Base-by-base conservation (phyloP, 2,329 filamentous ascomycete species). In the Nothophoma quercina region DNA sequence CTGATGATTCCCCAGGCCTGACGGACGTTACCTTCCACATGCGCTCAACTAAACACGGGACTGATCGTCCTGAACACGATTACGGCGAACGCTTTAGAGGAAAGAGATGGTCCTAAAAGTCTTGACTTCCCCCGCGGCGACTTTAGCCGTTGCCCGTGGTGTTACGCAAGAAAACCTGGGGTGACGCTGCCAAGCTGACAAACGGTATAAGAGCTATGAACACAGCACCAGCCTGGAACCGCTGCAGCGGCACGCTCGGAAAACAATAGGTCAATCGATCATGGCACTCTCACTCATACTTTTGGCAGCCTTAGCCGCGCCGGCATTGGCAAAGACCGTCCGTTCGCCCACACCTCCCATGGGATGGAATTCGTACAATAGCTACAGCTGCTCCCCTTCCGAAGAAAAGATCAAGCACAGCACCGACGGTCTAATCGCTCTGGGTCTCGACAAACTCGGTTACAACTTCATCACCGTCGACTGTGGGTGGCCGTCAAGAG, bases 361-460 rank as follows among this genome's bases (percentile, higher is more conserved):
- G 64, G 71, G 83, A 10, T 86, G 83, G 83, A 86, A 86, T 55
- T 81, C 78, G 2, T 86, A 86, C 59, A 87, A 87, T 46, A 74
- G 79, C 32, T 84, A 83, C 65, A 74, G 71, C 41, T 85, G 83
- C 62, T 68, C 69, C 1, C 80, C 80, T 0, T 80, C 72, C 32
- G 79, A 84, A 56, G 67, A 59, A 1, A 79, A 80, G 29, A 78
- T 84, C 19, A 76, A 78, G 33, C 69, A 74, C 2, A 85, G 83
- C 50, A 81, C 83, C 0, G 71, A 83, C 33, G 83, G 81, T 0
- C 67, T 87, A 0, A 75, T 84, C 0, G 77, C 81, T 34, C 70
- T 82, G 0, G 82, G 82, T 0, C 75, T 86, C 1, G 74, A 76
- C 0, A 73, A 78, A 3, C 69, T 82, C 0, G 84, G 85, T 5